Evolutionary conservation across 208 protist species (phyloP).

Genomic region (Leishmania guyanensis): DNA sequence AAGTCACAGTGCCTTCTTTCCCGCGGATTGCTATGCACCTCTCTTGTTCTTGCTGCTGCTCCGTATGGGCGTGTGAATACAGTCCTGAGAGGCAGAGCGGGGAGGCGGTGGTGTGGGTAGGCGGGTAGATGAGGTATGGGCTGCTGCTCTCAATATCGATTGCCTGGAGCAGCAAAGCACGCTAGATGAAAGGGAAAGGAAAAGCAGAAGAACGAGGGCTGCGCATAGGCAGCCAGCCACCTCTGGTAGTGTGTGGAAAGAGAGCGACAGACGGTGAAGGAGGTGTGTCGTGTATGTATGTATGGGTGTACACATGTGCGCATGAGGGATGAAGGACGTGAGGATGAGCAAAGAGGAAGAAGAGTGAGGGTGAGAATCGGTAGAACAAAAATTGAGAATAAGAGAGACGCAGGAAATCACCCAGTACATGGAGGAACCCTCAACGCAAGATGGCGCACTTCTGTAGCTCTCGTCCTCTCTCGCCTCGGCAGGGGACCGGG

Average conservation of each 20-base stretch:
- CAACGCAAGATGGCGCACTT: background rate
- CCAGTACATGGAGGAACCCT: background rate
- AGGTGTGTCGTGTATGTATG: background rate
- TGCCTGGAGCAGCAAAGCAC: background rate
- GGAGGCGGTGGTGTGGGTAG: background rate
- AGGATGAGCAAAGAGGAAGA: background rate
- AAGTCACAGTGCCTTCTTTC: background rate
- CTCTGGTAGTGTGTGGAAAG: background rate
- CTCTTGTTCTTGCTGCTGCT: background rate
- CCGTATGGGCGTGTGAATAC: background rate
- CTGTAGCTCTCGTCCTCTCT: background rate
- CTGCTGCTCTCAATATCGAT: background rate
- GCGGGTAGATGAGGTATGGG: background rate
- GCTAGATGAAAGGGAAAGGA: background rate
- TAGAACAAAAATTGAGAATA: background rate
- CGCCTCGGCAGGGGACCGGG: background rate
- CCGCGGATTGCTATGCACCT: background rate
- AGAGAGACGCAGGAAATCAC: background rate
- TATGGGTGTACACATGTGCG: background rate
- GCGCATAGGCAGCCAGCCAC: background rate
- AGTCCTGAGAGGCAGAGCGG: background rate
- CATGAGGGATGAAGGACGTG: background rate
- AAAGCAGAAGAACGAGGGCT: background rate
- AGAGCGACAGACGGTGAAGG: background rate
- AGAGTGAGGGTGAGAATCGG: background rate